A percentile compares a stretch with the other conserved stretches of the same genome.
Evolutionary conservation across 2,329 filamentous ascomycete species (phyloP).

Genomic region (Geosmithia flava): DNA sequence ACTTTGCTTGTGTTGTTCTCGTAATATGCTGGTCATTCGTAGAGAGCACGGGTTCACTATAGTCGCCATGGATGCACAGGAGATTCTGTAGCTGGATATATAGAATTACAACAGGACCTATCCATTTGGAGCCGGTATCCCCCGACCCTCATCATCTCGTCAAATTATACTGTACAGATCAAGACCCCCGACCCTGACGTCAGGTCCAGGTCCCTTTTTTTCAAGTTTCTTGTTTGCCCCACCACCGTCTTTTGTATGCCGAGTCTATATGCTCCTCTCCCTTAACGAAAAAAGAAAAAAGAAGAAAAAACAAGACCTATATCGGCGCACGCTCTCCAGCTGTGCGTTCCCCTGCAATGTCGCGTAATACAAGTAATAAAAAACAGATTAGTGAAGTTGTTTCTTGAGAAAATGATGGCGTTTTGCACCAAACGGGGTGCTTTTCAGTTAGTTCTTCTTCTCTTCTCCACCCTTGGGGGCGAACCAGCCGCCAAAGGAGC

Average conservation of each 20-base stretch:
- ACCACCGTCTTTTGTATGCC: conserved; percentile 3
- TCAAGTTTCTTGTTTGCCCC: background rate
- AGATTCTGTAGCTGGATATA: background rate
- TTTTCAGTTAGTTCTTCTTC: conserved; percentile 4
- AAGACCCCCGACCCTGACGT: background rate
- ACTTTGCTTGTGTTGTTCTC: too few species aligned
- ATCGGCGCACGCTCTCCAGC: background rate
- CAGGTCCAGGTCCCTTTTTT: background rate
- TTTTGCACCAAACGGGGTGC: conserved; percentile 5
- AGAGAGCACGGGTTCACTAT: too few species aligned
- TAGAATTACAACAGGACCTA: background rate
- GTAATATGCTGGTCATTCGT: too few species aligned
- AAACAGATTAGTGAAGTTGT: background rate
- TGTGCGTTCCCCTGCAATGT: background rate
- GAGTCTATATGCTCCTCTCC: conserved; percentile 8
- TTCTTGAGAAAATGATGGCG: background rate
- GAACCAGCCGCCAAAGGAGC: conserved; percentile 39
- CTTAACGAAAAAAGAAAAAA: background rate
- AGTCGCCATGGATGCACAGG: too few species aligned
- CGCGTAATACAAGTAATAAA: background rate
- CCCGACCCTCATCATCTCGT: background rate
- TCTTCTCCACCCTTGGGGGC: conserved; percentile 1
- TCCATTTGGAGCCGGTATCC: background rate
- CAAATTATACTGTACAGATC: background rate
- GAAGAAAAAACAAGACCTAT: background rate